Evolutionary conservation across 2,329 filamentous ascomycete genomes (phyloP), one percentile per base, ranked within the genome.

Genomic region (Chalaropsis ovoidea): DNA sequence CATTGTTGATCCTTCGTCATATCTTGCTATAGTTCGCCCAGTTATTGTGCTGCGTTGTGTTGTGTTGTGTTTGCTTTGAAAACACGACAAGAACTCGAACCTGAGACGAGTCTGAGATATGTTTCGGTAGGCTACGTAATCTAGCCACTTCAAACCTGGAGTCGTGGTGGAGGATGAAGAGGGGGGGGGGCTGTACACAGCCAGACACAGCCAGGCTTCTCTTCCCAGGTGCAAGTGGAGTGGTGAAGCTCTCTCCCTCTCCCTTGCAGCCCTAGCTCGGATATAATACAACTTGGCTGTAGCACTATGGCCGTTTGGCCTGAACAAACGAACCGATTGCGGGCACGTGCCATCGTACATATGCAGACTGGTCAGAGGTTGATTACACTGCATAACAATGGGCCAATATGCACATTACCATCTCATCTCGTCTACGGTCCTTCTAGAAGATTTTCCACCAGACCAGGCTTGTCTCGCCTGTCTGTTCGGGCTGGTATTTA

Each of bases 361-460:
- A 39, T 58, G 24, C 52, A 31, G 52, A 15, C 13, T 56, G 17
- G 27, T 17, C 22, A 22, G 52, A 35, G 27, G 27, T 6, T 58
- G 27, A 58, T 31, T 58, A 58, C 11, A 58, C 27, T 31, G 15
- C 24, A 39, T 58, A 58, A 58, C 52, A 35, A 58, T 31, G 15
- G 17, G 27, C 13, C 17, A 58, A 17, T 58, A 58, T 58, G 24
- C 31, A 58, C 52, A 58, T 58, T 58, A 24, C 52, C 27, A 35
- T 58, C 52, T 58, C 52, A 58, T 58, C 52, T 58, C 52, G 52
- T 58, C 52, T 58, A 58, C 31, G 52, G 52, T 58, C 52, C 52
- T 58, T 58, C 52, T 58, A 58, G 52, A 58, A 58, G 17, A 58
- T 35, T 58, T 52, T 52, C 47, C 3, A 27, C 19, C 17, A 35